Evolutionary conservation across 2,329 filamentous ascomycete genomes (phyloP).

Genomic region (Nemania bipapillata): DNA sequence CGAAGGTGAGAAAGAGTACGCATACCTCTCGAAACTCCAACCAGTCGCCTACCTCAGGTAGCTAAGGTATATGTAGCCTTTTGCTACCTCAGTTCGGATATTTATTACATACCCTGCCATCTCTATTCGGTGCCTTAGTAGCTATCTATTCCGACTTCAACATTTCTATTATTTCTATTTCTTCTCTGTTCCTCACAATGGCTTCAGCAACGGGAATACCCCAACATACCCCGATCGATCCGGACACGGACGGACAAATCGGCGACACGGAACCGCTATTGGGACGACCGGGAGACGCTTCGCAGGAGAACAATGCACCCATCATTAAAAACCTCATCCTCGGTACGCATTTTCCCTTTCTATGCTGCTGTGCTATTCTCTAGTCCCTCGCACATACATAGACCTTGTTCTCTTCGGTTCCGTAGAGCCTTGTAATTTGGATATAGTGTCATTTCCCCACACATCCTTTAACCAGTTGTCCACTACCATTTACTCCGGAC

Average conservation of each 20-base stretch:
- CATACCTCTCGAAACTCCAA: slow-evolving; percentile 13
- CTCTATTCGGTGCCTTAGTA: neutral
- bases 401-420: slow-evolving; percentile 15
- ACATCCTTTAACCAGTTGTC: slow-evolving; percentile 22
- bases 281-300: slow-evolving; percentile 76
- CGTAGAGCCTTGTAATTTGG: slow-evolving; percentile 21
- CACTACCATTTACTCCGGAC: slow-evolving; percentile 11
- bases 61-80: no score
- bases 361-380: slow-evolving; percentile 10
- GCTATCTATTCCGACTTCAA: slow-evolving; percentile 3
- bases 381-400: slow-evolving; percentile 11
- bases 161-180: slow-evolving; percentile 15
- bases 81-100: neutral
- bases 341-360: slow-evolving; percentile 62
- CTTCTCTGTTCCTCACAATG: slow-evolving; percentile 59
- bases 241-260: slow-evolving; percentile 52
- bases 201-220: slow-evolving; percentile 75
- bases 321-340: slow-evolving; percentile 77
- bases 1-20: slow-evolving; percentile 40
- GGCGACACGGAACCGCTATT: slow-evolving; percentile 76
- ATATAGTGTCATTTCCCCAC: slow-evolving; percentile 30
- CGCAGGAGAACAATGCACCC: slow-evolving; percentile 71
- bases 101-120: slow-evolving; percentile 2
- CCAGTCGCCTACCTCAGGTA: no score
- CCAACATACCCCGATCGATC: slow-evolving; percentile 56